Evolutionary conservation across 2,329 filamentous ascomycete genomes (phyloP).

Genomic region (Phialocephala sp.): DNA sequence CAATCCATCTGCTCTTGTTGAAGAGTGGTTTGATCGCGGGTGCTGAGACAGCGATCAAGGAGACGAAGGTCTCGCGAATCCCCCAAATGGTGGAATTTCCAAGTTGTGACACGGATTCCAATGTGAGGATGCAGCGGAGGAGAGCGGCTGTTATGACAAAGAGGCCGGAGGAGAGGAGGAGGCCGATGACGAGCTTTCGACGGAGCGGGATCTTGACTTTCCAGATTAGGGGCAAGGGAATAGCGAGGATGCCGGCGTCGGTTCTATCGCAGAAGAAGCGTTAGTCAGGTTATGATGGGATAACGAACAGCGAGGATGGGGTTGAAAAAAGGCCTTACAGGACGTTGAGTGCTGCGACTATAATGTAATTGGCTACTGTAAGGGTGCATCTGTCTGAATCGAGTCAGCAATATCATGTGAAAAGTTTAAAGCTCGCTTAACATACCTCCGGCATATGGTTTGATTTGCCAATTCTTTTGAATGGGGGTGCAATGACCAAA

Average conservation of each 20-base stretch:
- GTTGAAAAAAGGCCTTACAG: too few species aligned
- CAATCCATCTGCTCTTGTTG: conserved; percentile 1
- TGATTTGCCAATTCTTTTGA: conserved; percentile 5
- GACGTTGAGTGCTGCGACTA: not conserved
- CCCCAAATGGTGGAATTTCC: conserved; percentile 1
- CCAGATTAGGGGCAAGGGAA: not conserved
- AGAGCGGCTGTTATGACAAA: not conserved
- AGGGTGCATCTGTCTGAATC: not conserved
- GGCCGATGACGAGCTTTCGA: not conserved
- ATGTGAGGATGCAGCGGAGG: not conserved
- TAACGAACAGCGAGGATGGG: too few species aligned
- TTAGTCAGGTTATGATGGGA: too few species aligned
- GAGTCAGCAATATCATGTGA: not conserved
- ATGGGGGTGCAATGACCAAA: not conserved
- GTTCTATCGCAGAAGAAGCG: too few species aligned
- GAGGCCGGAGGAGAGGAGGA: not conserved
- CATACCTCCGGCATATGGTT: conserved; percentile 2
- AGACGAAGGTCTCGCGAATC: conserved; percentile 1
- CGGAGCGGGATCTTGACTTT: not conserved
- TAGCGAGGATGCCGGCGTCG: not conserved
- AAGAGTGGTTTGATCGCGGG: not conserved
- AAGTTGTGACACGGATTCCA: not conserved
- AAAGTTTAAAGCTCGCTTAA: not conserved
- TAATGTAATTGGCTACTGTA: not conserved
- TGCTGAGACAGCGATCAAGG: not conserved